Evolutionary conservation across 1,139 yeast genomes (phyloP), one percentile per base, ranked within the genome.

Genomic region (Pneumocystis murina): DNA sequence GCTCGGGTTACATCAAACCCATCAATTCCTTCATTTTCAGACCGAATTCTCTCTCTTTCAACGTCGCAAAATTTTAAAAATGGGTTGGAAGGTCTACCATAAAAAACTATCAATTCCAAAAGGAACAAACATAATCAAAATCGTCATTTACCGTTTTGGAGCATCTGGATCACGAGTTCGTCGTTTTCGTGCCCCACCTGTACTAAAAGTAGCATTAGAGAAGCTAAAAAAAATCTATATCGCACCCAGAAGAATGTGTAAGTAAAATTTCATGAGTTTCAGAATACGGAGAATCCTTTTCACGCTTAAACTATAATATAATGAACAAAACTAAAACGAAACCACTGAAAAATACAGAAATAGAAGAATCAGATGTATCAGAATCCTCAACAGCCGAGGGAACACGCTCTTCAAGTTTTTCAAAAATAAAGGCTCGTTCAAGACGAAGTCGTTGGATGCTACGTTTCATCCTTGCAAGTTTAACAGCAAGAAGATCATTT

Each of bases 381-480:
- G 74, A 67, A 41, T 71, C 73, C 57, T 72, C 72, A 40, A 67
- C 71, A 59, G 69, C 68, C 36, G 68, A 65, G 59, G 67, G 64
- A 16, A 73, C 68, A 48, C 69, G 67, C 63, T 79, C 79, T 71
- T 91, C 97, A 59, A 92, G 79, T 68, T 89, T 79, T 71, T 92
- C 97, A 62, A 91, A 75, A 62, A 92, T 76, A 38, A 91, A 78
- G 0, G 91, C 82, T 70, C 94, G 86, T 72, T 92, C 97, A 59
- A 90, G 79, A 66, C 96, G 82, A 63, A 88, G 77, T 68, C 97
- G 78, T 68, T 91, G 84, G 41, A 91, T 84, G 6, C 91, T 82
- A 30, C 84, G 80, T 69, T 87, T 84, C 8, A 95, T 85, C 70
- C 97, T 82, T 20, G 86, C 81, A 54, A 92, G 82, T 1, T 95